Evolutionary conservation across 2,329 filamentous ascomycete genomes (phyloP), one percentile per base, ranked within the genome.

Genomic region (Sarocladiaceae sp.): DNA sequence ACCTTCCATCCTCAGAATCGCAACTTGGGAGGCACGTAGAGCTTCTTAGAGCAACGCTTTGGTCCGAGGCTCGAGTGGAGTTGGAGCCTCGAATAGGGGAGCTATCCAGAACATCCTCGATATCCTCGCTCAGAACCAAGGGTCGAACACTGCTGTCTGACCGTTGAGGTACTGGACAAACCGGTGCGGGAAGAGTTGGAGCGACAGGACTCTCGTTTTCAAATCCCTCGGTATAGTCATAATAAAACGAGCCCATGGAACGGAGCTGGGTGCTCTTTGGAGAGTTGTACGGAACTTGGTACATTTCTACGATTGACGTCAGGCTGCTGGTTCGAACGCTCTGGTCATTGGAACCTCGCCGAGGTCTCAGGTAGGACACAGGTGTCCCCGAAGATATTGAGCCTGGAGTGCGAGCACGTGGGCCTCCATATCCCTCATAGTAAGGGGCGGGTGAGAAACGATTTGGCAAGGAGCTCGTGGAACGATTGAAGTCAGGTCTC

Each of bases 211-310:
- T 45, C 15, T 53, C 56, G 34, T 55, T 60, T 15, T 73, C 69
- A 43, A 76, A 76, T 3, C 65, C 68, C 50, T 76, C 73, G 15
- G 64, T 70, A 51, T 76, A 76, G 52, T 77, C 73, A 48, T 76
- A 76, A 52, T 74, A 76, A 31, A 69, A 62, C 33, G 68, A 61
- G 47, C 63, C 53, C 27, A 52, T 45, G 35, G 59, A 51, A 45
- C 57, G 61, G n/a, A 59, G 48, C 23, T 53, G 47, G 27, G 54
- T 57, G 3, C 53, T 56, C 26, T 51, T 51, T 16, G 52, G 57
- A 33, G 56, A 59, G 44, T 53, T 43, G 13, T 53, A 49, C 16
- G 50, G 47, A 5, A 56, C 56, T 21, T 58, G 58, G 43, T 76
- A 73, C 64, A 73, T 69, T 46, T 73, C 69, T 10, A 70, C 65